phyloP scores from a whole-genome alignment of 2,329 filamentous ascomycete species.

The Ophiostoma fasciatum region DNA sequence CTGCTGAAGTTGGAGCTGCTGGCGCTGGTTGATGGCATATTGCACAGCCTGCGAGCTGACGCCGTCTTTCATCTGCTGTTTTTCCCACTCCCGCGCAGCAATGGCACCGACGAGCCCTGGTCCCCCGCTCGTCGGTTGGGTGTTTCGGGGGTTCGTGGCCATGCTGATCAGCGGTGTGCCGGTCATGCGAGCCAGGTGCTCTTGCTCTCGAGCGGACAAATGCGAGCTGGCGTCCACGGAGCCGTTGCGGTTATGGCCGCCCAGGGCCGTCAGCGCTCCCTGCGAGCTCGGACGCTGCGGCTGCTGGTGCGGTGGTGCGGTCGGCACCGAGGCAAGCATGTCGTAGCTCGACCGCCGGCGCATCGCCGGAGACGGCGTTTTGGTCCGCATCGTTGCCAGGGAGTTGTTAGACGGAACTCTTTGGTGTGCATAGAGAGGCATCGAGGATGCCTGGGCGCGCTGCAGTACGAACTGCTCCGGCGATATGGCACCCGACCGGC shows the following conservation, averaged over 20 bases:
- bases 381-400: conserved; percentile 22
- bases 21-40: conserved; percentile 54
- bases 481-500: conserved; percentile 32
- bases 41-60: conserved; percentile 57
- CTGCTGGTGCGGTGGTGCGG: conserved; percentile 29
- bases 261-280: conserved; percentile 36
- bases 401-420: conserved; percentile 41
- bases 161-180: conserved; percentile 62
- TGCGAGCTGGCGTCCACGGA: conserved; percentile 28
- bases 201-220: conserved; percentile 76
- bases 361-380: conserved; percentile 28
- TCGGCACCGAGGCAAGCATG: conserved; percentile 17
- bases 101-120: conserved; percentile 64
- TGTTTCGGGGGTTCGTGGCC: conserved; percentile 34
- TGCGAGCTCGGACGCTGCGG: conserved; percentile 40
- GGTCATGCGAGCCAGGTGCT: conserved; percentile 72
- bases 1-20: conserved; percentile 26
- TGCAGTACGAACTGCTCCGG: conserved; percentile 77
- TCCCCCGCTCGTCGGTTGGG: conserved; percentile 35
- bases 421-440: conserved; percentile 43
- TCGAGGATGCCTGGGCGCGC: conserved; percentile 43
- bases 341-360: conserved; percentile 27
- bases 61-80: conserved; percentile 52
- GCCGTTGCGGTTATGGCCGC: conserved; percentile 13
- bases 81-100: conserved; percentile 65